Evolutionary conservation across 495 filamentous ascomycete genomes (phyloP), one percentile per base, ranked within the genome.

Genomic region (Baudoinia panamericana): DNA sequence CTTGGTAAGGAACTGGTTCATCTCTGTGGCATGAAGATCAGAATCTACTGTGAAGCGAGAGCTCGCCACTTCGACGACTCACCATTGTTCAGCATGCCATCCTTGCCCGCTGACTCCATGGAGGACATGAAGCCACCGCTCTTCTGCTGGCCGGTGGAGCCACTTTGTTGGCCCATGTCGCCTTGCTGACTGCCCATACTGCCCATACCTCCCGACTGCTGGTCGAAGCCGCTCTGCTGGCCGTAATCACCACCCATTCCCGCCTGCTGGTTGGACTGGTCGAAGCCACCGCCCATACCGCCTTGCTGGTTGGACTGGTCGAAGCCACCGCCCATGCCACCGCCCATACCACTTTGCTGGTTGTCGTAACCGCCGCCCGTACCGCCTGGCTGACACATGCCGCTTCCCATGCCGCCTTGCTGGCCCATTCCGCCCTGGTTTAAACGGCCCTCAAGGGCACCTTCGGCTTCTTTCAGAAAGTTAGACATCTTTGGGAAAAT

Each of bases 1-100:
- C 31, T 43, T 45, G 42, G 6, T 39, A 23, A 38, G 21, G 42
- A 45, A 45, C 10, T n/a, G 12, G 34, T 45, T 39, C 24, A 39
- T 25, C 31, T 43, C 31, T 41, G 24, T 22, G 9, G 12, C 35
- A n/a, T 8, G 26, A 28, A 8, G n/a, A 8, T 28, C 26, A 8
- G n/a, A 8, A 28, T 28, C 26, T 28, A 8, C 26, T n/a, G 8
- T 8, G 26, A 28, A 28, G 8, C 8, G n/a, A 28, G 8, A n/a
- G n/a, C n/a, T 8, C 30, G 8, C n/a, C n/a, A n/a, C n/a, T n/a
- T n/a, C n/a, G n/a, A n/a, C n/a, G n/a, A n/a, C n/a, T n/a, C 30
- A 39, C 36, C 36, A 27, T 43, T 30, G 29, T 43, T 31, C 16
- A 43, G 22, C 30, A 27, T 30, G 5, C 2, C 40, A 28, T 43